Evolutionary conservation across 78 protist species (phyloP).

Genomic region (Ministeria vibrans): DNA sequence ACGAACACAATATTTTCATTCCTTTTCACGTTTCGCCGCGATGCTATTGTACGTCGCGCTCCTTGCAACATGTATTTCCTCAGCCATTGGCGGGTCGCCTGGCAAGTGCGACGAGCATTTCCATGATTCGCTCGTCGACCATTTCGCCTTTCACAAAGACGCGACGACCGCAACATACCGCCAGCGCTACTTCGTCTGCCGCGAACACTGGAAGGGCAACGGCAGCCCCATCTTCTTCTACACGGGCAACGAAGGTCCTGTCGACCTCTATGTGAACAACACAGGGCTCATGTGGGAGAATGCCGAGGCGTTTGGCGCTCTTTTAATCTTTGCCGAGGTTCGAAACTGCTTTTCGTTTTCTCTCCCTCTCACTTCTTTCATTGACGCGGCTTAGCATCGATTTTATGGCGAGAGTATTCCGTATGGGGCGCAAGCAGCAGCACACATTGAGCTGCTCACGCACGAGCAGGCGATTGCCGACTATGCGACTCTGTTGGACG

Average conservation of each 20-base stretch:
- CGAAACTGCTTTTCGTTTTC: too few relatives aligned
- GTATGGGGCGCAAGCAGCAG: too few relatives aligned
- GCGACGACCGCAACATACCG: slow-evolving; percentile 11
- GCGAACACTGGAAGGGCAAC: slow-evolving; percentile 20
- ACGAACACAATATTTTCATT: too few relatives aligned
- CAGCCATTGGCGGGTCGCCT: too few relatives aligned
- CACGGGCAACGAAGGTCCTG: slow-evolving; percentile 66
- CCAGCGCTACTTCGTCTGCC: slow-evolving; percentile 39
- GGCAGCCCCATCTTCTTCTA: slow-evolving; percentile 63
- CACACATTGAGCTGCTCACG: too few relatives aligned
- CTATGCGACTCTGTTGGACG: slow-evolving; percentile 15
- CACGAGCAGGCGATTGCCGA: slow-evolving; percentile 55
- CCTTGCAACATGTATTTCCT: too few relatives aligned
- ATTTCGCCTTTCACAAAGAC: slow-evolving; percentile 32
- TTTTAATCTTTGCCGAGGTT: slow-evolving; percentile 65
- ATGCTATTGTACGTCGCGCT: too few relatives aligned
- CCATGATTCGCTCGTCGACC: too few relatives aligned
- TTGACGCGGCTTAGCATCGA: too few relatives aligned
- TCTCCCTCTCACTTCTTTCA: too few relatives aligned
- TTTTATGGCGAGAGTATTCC: slow-evolving; percentile 49
- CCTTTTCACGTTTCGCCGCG: too few relatives aligned
- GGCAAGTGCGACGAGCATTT: too few relatives aligned
- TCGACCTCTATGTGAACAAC: slow-evolving; percentile 50
- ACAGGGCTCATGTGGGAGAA: slow-evolving; percentile 64
- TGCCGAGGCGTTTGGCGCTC: slow-evolving; percentile 44